Evolutionary conservation across 345 rosid species (phyloP).

Genomic region (Litchi chinensis): DNA sequence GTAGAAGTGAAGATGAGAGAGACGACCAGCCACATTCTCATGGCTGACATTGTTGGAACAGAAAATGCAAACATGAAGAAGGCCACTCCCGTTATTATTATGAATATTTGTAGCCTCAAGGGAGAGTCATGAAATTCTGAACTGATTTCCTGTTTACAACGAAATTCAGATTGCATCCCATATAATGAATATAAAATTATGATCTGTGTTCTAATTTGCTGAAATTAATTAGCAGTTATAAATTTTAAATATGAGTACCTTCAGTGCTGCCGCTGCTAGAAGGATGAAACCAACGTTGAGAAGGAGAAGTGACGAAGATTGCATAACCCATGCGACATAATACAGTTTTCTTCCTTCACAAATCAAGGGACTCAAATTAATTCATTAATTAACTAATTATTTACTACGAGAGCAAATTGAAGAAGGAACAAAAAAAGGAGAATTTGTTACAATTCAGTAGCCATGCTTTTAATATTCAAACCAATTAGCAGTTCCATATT

Average conservation of each 20-base stretch:
- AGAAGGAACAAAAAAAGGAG: no score
- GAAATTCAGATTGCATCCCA: neutral
- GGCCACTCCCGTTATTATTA: constrained; percentile 32
- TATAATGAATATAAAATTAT: neutral
- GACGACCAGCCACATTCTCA: constrained; percentile 33
- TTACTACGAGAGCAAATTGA: no score
- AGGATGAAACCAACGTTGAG: constrained; percentile 38
- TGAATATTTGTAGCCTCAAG: constrained; percentile 35
- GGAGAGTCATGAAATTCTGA: constrained; percentile 25
- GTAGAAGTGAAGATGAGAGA: constrained; percentile 27
- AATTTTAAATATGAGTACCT: constrained; percentile 15
- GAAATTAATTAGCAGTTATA: neutral
- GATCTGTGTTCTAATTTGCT: neutral
- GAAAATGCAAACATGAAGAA: constrained; percentile 27
- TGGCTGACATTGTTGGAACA: constrained; percentile 38
- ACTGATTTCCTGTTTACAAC: constrained; percentile 27
- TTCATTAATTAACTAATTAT: no score
- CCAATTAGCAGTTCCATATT: no score
- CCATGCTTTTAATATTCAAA: no score
- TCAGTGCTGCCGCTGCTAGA: constrained; percentile 40
- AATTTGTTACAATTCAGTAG: no score
- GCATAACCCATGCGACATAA: constrained; percentile 30
- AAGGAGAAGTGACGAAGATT: constrained; percentile 30
- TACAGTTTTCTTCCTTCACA: constrained; percentile 30
- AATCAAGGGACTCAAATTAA: neutral